Conservation (phyloP, 1,284 basidiomycete species). For the Boletus hoseneyae region DNA sequence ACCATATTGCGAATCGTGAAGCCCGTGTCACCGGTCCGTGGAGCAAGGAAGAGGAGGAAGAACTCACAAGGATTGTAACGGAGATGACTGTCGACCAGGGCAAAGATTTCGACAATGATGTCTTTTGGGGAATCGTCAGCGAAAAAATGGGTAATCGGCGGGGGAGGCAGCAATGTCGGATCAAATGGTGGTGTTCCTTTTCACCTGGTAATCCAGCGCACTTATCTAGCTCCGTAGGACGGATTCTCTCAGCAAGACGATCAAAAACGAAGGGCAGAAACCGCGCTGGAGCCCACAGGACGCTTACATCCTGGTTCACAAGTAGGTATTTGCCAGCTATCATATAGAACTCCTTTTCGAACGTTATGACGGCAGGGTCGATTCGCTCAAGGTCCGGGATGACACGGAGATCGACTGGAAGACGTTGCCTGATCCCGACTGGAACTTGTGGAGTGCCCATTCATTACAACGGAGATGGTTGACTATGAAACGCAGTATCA, state of each 20-base stretch:
- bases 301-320: slow-evolving; percentile 75
- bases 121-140: slow-evolving; percentile 78
- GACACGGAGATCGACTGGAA: slow-evolving; percentile 87
- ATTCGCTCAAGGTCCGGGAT: slow-evolving; percentile 67
- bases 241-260: slow-evolving; percentile 65
- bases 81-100: slow-evolving; percentile 68
- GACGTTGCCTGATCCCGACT: slow-evolving; percentile 61
- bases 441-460: slow-evolving; percentile 83
- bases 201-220: not conserved
- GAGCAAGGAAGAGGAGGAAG: slow-evolving; percentile 71
- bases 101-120: slow-evolving; percentile 67
- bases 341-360: not conserved
- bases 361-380: slow-evolving; percentile 46
- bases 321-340: slow-evolving; percentile 46
- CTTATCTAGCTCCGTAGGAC: slow-evolving; percentile 47
- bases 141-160: slow-evolving; percentile 71
- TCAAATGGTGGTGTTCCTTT: slow-evolving; percentile 61
- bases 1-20: slow-evolving; percentile 65
- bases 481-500: slow-evolving; percentile 70
- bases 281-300: slow-evolving; percentile 74
- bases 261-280: slow-evolving; percentile 65
- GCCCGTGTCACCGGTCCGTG: slow-evolving; percentile 57
- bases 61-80: slow-evolving; percentile 66
- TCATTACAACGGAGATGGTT: slow-evolving; percentile 72
- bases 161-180: slow-evolving; percentile 76